Percentiles rank a stretch among this genome's conserved stretches.
These are phyloP conservation scores for Barnettozyma siamensis DNA, from an alignment of 805 yeast genomes.

Conservation along the genomic window DNA sequence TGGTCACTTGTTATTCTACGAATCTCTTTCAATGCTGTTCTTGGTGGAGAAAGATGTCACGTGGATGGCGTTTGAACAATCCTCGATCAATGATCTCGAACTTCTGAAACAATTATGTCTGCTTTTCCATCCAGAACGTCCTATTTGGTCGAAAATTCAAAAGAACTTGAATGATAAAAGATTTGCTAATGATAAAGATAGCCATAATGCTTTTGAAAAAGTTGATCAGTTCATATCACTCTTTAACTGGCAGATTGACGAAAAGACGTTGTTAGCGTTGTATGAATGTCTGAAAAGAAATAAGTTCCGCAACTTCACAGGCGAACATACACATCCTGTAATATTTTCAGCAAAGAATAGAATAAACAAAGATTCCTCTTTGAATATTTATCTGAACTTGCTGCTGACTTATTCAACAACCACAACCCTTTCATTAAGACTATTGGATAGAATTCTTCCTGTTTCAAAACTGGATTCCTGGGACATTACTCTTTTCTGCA, in stretches of 20 bases:
- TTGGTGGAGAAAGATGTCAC: slow-evolving; percentile 5
- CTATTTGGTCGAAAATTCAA: slow-evolving; percentile 11
- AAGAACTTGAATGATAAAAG: neutral
- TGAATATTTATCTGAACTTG: slow-evolving; percentile 17
- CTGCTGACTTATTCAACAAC: slow-evolving; percentile 8
- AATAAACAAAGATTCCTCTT: slow-evolving; percentile 10
- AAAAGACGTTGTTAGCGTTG: slow-evolving; percentile 10
- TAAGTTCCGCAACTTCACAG: slow-evolving; percentile 16
- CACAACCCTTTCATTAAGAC: slow-evolving; percentile 9
- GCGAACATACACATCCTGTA: slow-evolving; percentile 14
- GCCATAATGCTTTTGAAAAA: slow-evolving; percentile 2
- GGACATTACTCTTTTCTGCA: slow-evolving; percentile 14
- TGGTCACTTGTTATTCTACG: slow-evolving; percentile 11
- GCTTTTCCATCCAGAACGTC: slow-evolving; percentile 1
- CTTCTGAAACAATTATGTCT: slow-evolving; percentile 13
- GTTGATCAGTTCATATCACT: slow-evolving; percentile 6
- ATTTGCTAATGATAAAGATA: too few species aligned
- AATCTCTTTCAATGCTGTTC: slow-evolving; percentile 17
- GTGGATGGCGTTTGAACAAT: slow-evolving; percentile 11
- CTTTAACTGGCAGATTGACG: slow-evolving; percentile 15
- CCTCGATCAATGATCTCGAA: slow-evolving; percentile 11
- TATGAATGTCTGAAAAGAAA: slow-evolving; percentile 19
- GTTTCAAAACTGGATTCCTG: slow-evolving; percentile 13
- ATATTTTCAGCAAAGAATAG: slow-evolving; percentile 6
- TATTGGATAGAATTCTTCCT: slow-evolving; percentile 20